A percentile compares a stretch with the other conserved stretches of the same genome.
Conservation (phyloP, 208 protist species). For the Leishmania aethiopica region DNA sequence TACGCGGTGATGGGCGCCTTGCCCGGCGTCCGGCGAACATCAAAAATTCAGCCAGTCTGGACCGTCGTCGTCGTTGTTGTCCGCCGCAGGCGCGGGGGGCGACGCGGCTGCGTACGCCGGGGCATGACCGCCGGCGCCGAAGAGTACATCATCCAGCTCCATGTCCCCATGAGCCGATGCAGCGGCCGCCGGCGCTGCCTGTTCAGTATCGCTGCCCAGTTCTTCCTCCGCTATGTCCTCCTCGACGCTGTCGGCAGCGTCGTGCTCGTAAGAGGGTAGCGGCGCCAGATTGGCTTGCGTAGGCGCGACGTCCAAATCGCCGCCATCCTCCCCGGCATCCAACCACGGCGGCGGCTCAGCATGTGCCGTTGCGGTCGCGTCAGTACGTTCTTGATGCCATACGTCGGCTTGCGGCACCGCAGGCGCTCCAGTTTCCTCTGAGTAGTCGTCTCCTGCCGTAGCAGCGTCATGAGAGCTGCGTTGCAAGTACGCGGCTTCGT, state of each 20-base stretch:
- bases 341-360: slow-evolving; percentile 31
- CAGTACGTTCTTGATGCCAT: slow-evolving; percentile 1
- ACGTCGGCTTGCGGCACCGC: slow-evolving; percentile 15
- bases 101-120: neutral
- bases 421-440: neutral
- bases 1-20: neutral
- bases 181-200: slow-evolving; percentile 5
- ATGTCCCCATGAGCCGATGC: neutral
- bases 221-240: slow-evolving; percentile 21
- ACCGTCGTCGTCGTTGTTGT: slow-evolving; percentile 41
- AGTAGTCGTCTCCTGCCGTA: neutral
- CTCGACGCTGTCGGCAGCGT: slow-evolving; percentile 12
- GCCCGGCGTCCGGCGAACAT: neutral
- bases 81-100: slow-evolving; percentile 3
- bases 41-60: slow-evolving; percentile 61
- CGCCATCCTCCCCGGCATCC: neutral
- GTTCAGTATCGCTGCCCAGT: slow-evolving; percentile 13
- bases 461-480: neutral
- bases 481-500: neutral
- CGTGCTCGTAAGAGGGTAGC: neutral
- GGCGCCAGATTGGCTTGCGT: neutral
- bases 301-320: neutral
- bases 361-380: neutral
- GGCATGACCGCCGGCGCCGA: neutral
- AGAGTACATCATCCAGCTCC: slow-evolving; percentile 16